Conservation (phyloP, 1,139 yeast species). For the Debaryomycetaceae sp. region DNA sequence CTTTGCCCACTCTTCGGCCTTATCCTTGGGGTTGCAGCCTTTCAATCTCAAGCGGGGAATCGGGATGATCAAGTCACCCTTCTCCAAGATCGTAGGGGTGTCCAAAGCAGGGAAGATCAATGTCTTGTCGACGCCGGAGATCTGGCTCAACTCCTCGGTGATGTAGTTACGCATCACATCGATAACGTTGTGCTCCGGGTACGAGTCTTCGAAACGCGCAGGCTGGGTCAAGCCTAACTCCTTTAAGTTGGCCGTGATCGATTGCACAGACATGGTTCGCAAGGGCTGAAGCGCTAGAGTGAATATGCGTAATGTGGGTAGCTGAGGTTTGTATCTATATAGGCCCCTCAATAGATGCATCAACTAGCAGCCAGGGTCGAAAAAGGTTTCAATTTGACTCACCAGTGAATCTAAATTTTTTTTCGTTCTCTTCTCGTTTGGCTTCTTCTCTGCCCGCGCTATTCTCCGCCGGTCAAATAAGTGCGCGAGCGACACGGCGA, state of each 20-base stretch:
- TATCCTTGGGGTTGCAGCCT: conserved; percentile 77
- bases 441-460: no score
- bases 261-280: conserved; percentile 16
- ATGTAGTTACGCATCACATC: conserved; percentile 89
- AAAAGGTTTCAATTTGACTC: no score
- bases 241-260: conserved; percentile 33
- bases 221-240: conserved; percentile 36
- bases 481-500: no score
- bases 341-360: no score
- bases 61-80: conserved; percentile 92
- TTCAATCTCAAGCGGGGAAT: conserved; percentile 89
- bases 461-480: no score
- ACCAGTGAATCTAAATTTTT: no score
- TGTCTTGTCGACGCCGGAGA: conserved; percentile 66
- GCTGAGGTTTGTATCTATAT: no score
- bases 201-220: conserved; percentile 34
- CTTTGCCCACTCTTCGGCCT: conserved; percentile 81
- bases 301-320: no score
- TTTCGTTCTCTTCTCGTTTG: no score
- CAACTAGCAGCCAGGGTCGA: no score
- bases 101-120: conserved; percentile 84
- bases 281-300: conserved; percentile 5
- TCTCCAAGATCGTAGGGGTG: conserved; percentile 78
- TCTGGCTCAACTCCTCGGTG: conserved; percentile 66
- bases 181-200: conserved; percentile 69